Conservation (phyloP, 148 eudicot species). For the Gaultheria prostrata region DNA sequence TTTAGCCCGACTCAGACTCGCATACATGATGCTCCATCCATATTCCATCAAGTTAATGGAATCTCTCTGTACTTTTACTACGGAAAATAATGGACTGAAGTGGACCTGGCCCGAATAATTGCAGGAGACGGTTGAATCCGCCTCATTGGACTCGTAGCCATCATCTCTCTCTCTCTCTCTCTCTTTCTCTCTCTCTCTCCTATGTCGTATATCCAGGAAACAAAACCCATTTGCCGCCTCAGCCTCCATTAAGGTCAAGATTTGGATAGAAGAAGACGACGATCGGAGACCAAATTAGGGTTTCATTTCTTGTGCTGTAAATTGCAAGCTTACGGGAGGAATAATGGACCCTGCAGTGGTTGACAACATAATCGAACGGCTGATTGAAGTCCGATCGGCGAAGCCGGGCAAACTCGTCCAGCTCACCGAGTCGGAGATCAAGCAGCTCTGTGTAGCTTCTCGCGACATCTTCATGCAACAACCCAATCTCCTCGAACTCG, state of each 20-base stretch:
- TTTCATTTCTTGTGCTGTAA: neutral
- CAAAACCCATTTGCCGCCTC: neutral
- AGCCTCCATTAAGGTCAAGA: neutral
- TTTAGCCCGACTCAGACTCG: too few species aligned
- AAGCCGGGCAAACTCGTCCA: conserved; percentile 91
- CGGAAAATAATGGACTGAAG: too few species aligned
- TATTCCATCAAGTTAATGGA: too few species aligned
- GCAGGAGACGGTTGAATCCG: neutral
- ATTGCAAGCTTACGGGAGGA: neutral
- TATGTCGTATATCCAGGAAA: neutral
- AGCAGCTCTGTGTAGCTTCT: conserved; percentile 77
- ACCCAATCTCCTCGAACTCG: conserved; percentile 86
- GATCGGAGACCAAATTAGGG: neutral
- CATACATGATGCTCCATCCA: too few species aligned
- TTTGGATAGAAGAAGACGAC: neutral
- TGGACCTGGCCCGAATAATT: neutral
- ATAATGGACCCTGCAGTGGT: conserved; percentile 62
- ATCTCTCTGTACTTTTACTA: too few species aligned
- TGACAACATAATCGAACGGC: conserved; percentile 77
- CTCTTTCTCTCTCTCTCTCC: neutral
- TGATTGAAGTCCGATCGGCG: conserved; percentile 71
- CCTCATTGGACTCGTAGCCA: neutral
- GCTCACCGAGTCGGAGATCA: conserved; percentile 85
- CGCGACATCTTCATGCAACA: conserved; percentile 76
- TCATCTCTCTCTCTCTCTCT: neutral